Percentiles rank a stretch among this genome's conserved stretches.
These are phyloP conservation scores for Xylaria cubensis DNA, from an alignment of 495 filamentous ascomycete genomes.

Conservation along the genomic window DNA sequence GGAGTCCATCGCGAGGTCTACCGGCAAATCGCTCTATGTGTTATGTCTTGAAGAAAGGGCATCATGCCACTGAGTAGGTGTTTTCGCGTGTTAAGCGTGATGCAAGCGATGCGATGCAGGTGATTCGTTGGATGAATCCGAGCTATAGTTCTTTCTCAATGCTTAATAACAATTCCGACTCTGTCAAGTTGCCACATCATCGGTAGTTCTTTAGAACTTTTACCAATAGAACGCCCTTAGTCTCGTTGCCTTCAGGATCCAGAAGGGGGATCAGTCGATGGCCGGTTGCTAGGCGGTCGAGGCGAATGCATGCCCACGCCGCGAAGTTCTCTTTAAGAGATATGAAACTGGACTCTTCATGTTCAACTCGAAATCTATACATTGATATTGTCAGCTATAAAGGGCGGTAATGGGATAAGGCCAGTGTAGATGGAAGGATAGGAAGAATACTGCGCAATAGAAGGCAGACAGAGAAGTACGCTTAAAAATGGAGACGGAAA, in stretches of 20 bases:
- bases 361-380: conserved; percentile 80
- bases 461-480: neutral
- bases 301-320: conserved; percentile 87
- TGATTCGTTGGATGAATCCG: neutral
- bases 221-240: conserved; percentile 73
- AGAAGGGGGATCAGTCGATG: conserved; percentile 77
- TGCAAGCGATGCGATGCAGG: neutral
- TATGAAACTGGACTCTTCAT: conserved; percentile 56
- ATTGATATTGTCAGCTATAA: conserved; percentile 24
- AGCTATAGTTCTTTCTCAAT: neutral
- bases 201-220: conserved; percentile 56
- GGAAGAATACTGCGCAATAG: neutral
- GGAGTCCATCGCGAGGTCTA: neutral
- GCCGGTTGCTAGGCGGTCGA: conserved; percentile 79
- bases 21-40: neutral
- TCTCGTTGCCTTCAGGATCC: conserved; percentile 64
- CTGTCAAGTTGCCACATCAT: conserved; percentile 19
- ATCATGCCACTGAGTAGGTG: neutral
- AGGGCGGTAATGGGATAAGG: neutral
- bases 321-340: conserved; percentile 64
- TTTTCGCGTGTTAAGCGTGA: no score
- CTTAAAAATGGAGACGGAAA: conserved; percentile 1
- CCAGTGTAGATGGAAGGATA: neutral
- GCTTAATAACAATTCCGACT: neutral
- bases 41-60: neutral